Base-by-base conservation (phyloP, 352 stramenopile genomes). In the Globisporangium recalcitrans region DNA sequence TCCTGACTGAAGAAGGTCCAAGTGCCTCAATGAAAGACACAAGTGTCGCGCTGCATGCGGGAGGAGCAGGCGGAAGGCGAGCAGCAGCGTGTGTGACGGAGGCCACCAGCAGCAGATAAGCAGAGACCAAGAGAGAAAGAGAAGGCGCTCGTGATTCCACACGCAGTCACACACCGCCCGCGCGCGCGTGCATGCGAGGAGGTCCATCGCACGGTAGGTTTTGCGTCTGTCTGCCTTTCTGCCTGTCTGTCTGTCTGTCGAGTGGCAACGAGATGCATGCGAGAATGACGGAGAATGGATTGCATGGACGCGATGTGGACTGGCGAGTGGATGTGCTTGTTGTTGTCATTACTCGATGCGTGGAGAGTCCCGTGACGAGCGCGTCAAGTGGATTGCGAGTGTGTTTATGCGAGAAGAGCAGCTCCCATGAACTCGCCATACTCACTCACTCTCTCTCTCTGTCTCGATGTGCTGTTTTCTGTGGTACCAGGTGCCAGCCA, bases 1-100 rank as follows among this genome's bases (percentile, higher is more conserved):
- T 31, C 46, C 22, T 19, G 22, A 29, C 44, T 51, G 44, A 51
- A 51, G 44, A 51, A 51, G 44, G 44, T n/a, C 44, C 44, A 31
- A 52, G 24, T 22, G 46, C 21, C 46, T 52, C 46, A 52, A 52
- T 52, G 46, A 52, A n/a, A 21, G 22, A 27, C 3, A 51, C 9
- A 21, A 51, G n/a, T 51, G 46, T 31, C 22, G 46, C 44, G 44
- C 46, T 52, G 46, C 22, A 52, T 52, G 46, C 13, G 46, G 46
- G 22, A 32, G 46, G 46, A 52, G 46, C 46, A 31, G 11, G 46
- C 46, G 10, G 46, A 21, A 31, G 11, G 46, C 46, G 10, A n/a
- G 38, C 16, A 46, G 38, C 14, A 13, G 19, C 4, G 38, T 16
- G 38, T 9, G 38, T 11, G 38, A 46, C 38, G 38, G 16, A 46